These are phyloP conservation scores for Aspergillus pseudoviridinutans DNA, from an alignment of 2,329 filamentous ascomycete species.

Conservation along the genomic window DNA sequence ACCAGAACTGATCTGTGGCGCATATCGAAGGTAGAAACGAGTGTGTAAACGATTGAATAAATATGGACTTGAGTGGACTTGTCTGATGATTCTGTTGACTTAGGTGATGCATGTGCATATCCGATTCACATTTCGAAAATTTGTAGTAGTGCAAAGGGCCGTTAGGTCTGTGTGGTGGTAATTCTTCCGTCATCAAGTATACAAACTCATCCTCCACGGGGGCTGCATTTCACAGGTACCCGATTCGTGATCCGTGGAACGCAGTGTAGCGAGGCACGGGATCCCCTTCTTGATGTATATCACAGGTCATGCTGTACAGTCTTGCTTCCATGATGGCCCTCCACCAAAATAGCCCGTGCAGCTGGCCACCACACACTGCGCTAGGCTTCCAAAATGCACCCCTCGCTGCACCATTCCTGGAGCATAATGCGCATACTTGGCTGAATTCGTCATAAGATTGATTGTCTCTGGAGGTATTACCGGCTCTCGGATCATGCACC, in stretches of 20 bases:
- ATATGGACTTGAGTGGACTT: not conserved
- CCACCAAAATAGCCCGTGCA: conserved; percentile 9
- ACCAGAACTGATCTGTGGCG: not conserved
- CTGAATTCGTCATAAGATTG: conserved; percentile 45
- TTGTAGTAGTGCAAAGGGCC: too few relatives aligned
- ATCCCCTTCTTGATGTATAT: not conserved
- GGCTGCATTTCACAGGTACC: not conserved
- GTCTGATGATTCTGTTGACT: too few relatives aligned
- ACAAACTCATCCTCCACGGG: not conserved
- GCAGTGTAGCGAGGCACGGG: too few relatives aligned
- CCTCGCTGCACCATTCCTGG: conserved; percentile 19
- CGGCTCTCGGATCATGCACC: conserved; percentile 46
- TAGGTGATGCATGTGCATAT: too few relatives aligned
- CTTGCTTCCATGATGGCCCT: not conserved
- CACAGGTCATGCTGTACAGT: not conserved
- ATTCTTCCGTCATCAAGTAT: not conserved
- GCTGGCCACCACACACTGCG: conserved; percentile 22
- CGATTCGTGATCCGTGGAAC: not conserved
- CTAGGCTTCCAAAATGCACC: conserved; percentile 25
- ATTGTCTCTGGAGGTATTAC: conserved; percentile 25
- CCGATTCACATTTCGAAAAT: too few relatives aligned
- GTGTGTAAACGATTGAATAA: not conserved
- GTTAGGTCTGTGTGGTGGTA: not conserved
- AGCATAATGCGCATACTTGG: conserved; percentile 46
- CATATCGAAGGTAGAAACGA: not conserved